Evolutionary conservation across 2,329 filamentous ascomycete species (phyloP), one percentile per base, ranked within the genome.

Genomic region (Fusarium sp.): DNA sequence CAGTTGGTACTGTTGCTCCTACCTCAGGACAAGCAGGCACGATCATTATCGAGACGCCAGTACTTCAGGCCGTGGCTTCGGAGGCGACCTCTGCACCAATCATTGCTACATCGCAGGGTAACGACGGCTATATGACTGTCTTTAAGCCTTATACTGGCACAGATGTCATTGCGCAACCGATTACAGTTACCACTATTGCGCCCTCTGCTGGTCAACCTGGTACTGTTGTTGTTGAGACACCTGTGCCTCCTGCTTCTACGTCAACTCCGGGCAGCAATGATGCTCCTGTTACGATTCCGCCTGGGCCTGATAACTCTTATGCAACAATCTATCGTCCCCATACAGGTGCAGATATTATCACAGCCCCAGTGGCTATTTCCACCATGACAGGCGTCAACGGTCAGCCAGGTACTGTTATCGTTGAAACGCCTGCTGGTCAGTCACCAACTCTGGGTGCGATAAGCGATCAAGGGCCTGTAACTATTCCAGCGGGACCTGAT

Each of bases 11-110:
- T 3, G 59, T 71, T 12, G 38, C 66, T 25, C 52, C 66, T 43
- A 25, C 52, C 11, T 49, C 35, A 15, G 61, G 46, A 16, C 35
- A 44, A 23, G 61, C 66, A 7, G 68, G 68, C 25, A 71, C 66
- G 6, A 38, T 70, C 8, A 71, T 71, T 19, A 70, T 71, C 6
- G 68, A 71, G 42, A 71, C 68, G 5, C 68, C 66, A 8, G 44
- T 43, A 9, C 57, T 64, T 21, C 56, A 53, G 28, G 44, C 56
- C 5, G n/a, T 23, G n/a, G 30, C 11, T 11, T 15, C 30, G 10
- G 38, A 64, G 35, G 52, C 21, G 6, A 53, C 38, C 21, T 28
- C 42, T 5, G 32, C 32, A 5, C 21, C 19, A 16, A 33, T 44
- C 5, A 44, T 30, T 19, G n/a, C 52, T 37, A 62, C 40, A 15